Base-by-base conservation (phyloP, 1,284 basidiomycete species). In the Agroathelia rolfsii region DNA sequence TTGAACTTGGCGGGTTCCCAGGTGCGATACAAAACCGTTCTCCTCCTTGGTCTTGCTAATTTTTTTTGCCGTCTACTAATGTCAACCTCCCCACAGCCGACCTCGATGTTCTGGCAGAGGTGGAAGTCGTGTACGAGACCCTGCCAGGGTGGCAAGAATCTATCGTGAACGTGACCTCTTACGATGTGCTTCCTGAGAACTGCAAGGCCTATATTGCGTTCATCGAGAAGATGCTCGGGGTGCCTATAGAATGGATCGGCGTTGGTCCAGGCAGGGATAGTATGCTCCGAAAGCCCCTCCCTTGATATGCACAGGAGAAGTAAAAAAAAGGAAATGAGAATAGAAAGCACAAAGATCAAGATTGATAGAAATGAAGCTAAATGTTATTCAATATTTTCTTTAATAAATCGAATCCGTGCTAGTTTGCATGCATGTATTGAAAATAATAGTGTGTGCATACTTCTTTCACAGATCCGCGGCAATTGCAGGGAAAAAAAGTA, bases 121-220 rank as follows among this genome's bases (percentile, higher is more conserved):
- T 94, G 13, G 72, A 89, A 37, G 94, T 98, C 28, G 69, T 77
- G 42, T 98, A 98, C 62, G 76, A 79, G 43, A 93, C 87, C 2
- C 59, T 98, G 5, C 84, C 90, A 3, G 95, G 95, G 24, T 99
- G 95, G 95, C 69, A 92, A 58, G 61, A 69, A 6, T 73, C 82
- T 35, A 97, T 97, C 49, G 71, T 72, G 33, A 57, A 69, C 2
- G 62, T 65, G 40, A 76, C 55, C 28, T 66, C 64, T 30, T 95
- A 80, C 53, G 77, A 79, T n/a, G 76, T 74, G 13, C 66, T 99
- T 14, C 94, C 95, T 0, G 73, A 75, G 34, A 84, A 85, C 41
- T 93, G 89, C 64, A 77, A 74, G 62, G 72, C 70, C 46, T 99
- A 99, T 55, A 66, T 98, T 41, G 71, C 75, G 44, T 96, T 84